These are phyloP conservation scores for Begonia peltatifolia DNA, from an alignment of 306 rosid genomes.

Conservation along the genomic window DNA sequence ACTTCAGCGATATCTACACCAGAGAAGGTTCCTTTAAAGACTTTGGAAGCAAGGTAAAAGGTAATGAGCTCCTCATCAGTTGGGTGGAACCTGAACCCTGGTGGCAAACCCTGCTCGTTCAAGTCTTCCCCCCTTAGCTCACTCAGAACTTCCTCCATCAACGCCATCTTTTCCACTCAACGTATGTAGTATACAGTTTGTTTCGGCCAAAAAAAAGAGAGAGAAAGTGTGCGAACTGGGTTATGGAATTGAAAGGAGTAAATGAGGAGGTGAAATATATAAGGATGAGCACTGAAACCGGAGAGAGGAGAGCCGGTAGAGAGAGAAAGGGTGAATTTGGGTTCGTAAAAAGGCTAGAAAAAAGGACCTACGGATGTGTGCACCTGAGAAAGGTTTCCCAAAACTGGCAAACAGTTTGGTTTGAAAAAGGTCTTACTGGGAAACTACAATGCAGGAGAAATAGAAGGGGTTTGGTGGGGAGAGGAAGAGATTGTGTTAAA, in stretches of 20 bases:
- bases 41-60: constrained; percentile 51
- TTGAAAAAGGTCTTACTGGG: background rate
- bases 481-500: constrained; percentile 2
- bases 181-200: background rate
- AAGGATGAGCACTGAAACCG: constrained; percentile 23
- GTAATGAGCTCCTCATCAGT: constrained; percentile 76
- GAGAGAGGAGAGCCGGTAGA: background rate
- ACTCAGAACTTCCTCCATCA: constrained; percentile 37
- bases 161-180: constrained; percentile 14
- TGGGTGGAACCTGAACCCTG: constrained; percentile 78
- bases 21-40: constrained; percentile 22
- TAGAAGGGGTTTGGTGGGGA: constrained; percentile 5
- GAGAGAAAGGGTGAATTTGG: background rate
- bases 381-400: constrained; percentile 1
- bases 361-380: constrained; percentile 5
- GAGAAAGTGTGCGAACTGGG: background rate
- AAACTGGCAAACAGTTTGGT: constrained; percentile 1
- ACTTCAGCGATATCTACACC: constrained; percentile 46
- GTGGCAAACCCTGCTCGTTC: constrained; percentile 57
- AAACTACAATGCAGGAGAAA: background rate
- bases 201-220: background rate
- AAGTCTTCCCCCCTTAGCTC: constrained; percentile 37
- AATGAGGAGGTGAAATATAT: background rate
- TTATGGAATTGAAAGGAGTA: background rate
- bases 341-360: constrained; percentile 1